phyloP scores from a whole-genome alignment of 768 basidiomycete genomes.

The Pulveroboletus sp. region DNA sequence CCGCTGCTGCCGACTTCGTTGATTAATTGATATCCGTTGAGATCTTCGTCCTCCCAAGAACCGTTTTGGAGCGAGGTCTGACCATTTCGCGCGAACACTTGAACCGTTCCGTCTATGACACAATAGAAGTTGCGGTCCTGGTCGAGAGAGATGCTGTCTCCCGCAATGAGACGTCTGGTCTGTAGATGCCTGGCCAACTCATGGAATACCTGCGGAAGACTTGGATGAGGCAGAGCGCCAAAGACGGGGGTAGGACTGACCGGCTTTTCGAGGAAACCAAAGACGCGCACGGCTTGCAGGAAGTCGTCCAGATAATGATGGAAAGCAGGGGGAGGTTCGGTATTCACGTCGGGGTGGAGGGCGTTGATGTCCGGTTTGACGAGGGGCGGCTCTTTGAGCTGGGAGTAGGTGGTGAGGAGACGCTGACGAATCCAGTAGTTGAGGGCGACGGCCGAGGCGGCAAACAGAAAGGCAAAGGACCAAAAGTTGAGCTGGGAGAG shows the following conservation, averaged over 20 bases:
- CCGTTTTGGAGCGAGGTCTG: conserved; percentile 48
- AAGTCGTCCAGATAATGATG: conserved; percentile 98
- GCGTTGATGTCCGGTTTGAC: conserved; percentile 81
- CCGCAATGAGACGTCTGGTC: conserved; percentile 91
- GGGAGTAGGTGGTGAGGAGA: conserved; percentile 71
- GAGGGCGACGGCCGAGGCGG: conserved; percentile 57
- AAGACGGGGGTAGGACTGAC: conserved; percentile 52
- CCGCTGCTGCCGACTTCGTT: conserved; percentile 97
- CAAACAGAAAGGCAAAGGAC: conserved; percentile 78
- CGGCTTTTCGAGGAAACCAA: conserved; percentile 95
- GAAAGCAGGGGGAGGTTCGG: conserved; percentile 72
- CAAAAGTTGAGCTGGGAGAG: conserved; percentile 83
- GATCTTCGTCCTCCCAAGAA: conserved; percentile 77
- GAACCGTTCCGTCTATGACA: conserved; percentile 95
- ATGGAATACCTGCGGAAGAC: conserved; percentile 75
- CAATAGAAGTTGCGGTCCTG: conserved; percentile 96
- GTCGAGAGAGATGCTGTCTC: conserved; percentile 88
- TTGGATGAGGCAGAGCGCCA: too few relatives aligned
- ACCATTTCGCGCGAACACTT: conserved; percentile 80
- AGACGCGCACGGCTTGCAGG: conserved; percentile 91
- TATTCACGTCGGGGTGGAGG: conserved; percentile 88
- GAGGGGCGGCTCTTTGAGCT: conserved; percentile 77
- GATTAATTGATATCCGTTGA: conserved; percentile 93
- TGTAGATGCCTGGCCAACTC: conserved; percentile 95
- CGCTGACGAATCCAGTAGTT: conserved; percentile 85